Evolutionary conservation across 179 eudicot species (phyloP).

Genomic region (Silene coronaria): DNA sequence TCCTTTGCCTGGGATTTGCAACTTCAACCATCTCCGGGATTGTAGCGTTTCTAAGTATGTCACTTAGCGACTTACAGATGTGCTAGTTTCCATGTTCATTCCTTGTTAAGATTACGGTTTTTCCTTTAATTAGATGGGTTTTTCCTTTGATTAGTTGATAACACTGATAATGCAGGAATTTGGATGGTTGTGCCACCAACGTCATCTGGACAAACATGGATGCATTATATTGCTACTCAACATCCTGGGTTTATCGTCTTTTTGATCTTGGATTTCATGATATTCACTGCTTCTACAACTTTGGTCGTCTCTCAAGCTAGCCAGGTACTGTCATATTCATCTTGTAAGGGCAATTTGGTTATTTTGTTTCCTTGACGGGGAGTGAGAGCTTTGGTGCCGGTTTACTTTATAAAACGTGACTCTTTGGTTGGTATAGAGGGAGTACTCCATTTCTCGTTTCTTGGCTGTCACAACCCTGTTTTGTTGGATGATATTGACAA

Average conservation of each 20-base stretch:
- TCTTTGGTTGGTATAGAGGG: too few relatives aligned
- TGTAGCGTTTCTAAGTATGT: constrained; percentile 70
- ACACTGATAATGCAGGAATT: constrained; percentile 46
- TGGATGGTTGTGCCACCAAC: constrained; percentile 47
- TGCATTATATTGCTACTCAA: constrained; percentile 38
- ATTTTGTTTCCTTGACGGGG: too few relatives aligned
- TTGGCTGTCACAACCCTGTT: too few relatives aligned
- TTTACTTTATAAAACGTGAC: too few relatives aligned
- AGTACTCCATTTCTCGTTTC: too few relatives aligned
- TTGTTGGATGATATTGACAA: too few relatives aligned
- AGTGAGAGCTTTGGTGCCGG: too few relatives aligned
- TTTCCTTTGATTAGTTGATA: background rate
- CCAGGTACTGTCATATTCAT: constrained; percentile 44
- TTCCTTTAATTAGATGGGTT: background rate
- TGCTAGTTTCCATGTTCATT: background rate
- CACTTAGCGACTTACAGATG: constrained; percentile 13
- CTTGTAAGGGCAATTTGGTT: background rate
- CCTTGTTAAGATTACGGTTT: background rate
- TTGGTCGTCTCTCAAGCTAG: constrained; percentile 49
- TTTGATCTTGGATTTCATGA: constrained; percentile 50
- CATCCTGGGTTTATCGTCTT: constrained; percentile 66
- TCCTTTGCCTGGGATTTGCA: constrained; percentile 58
- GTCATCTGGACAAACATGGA: constrained; percentile 53
- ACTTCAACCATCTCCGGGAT: constrained; percentile 51
- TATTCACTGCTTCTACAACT: constrained; percentile 53